These are phyloP conservation scores for Cryptococcus sp. DNA, from an alignment of 1,284 basidiomycete species.

Conservation along the genomic window DNA sequence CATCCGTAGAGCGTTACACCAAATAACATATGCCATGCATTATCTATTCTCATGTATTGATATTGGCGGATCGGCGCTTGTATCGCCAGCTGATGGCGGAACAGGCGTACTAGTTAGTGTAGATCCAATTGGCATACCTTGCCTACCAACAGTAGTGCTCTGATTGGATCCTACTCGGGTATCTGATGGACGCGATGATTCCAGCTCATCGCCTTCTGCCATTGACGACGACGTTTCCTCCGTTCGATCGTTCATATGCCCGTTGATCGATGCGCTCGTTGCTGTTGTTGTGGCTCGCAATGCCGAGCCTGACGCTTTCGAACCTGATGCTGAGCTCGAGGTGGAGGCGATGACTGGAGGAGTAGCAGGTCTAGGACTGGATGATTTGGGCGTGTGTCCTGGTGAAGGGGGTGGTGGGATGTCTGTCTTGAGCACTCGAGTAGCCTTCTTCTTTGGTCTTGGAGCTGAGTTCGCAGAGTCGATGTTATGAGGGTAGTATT, in stretches of 20 bases:
- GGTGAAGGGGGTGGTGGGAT: conserved; percentile 46
- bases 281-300: conserved; percentile 4
- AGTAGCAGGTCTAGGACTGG: conserved; percentile 10
- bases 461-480: conserved; percentile 37
- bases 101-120: conserved; percentile 31
- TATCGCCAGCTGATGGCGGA: neutral
- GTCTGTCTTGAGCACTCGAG: conserved; percentile 52
- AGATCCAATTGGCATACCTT: conserved; percentile 28
- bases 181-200: too few relatives aligned
- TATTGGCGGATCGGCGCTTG: neutral
- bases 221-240: too few relatives aligned
- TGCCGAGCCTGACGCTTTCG: conserved; percentile 7
- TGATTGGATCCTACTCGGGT: too few relatives aligned
- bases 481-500: neutral
- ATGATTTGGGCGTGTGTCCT: conserved; percentile 20
- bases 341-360: too few relatives aligned
- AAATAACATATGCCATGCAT: neutral
- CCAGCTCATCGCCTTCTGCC: too few relatives aligned
- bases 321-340: conserved; percentile 3
- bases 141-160: neutral
- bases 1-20: conserved; percentile 31
- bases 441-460: conserved; percentile 52
- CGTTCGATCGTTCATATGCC: too few relatives aligned
- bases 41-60: conserved; percentile 2
- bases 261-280: neutral